Evolutionary conservation across 2,329 filamentous ascomycete genomes (phyloP).

Genomic region (Colletotrichum spinosum): DNA sequence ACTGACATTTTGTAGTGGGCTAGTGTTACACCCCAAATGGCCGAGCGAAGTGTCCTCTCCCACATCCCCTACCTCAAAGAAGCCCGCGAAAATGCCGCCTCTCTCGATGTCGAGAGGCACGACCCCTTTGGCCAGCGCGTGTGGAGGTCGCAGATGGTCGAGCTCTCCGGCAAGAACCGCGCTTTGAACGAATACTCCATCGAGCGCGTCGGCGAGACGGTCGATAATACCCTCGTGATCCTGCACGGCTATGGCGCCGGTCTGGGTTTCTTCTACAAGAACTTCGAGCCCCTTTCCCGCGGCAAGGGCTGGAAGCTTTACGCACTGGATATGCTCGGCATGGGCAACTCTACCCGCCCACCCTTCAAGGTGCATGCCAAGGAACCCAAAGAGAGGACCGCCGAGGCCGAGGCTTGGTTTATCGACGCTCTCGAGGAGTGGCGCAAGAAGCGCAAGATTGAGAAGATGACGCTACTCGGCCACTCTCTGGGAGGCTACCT

Average conservation of each 20-base stretch:
- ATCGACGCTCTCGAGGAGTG: conserved; percentile 97
- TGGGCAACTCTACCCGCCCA: conserved; percentile 44
- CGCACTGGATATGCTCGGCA: conserved; percentile 60
- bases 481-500: conserved; percentile 97
- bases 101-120: conserved; percentile 55
- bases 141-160: conserved; percentile 89
- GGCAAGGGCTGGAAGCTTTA: conserved; percentile 87
- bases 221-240: conserved; percentile 91
- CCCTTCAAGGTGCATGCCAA: conserved; percentile 83
- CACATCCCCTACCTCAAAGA: conserved; percentile 86
- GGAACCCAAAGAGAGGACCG: conserved; percentile 81
- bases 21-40: conserved; percentile 81
- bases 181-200: conserved; percentile 94
- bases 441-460: conserved; percentile 88
- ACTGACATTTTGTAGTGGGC: conserved; percentile 74
- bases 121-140: conserved; percentile 88
- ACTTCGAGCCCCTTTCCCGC: conserved; percentile 89
- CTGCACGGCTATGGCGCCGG: conserved; percentile 97
- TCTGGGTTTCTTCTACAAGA: conserved; percentile 98
- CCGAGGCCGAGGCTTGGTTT: conserved; percentile 95
- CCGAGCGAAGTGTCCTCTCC: conserved; percentile 89
- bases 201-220: conserved; percentile 81
- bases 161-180: conserved; percentile 85
- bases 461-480: conserved; percentile 92
- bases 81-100: conserved; percentile 74